phyloP scores from a whole-genome alignment of 1,284 basidiomycete genomes.

The Cerioporus squamosus region DNA sequence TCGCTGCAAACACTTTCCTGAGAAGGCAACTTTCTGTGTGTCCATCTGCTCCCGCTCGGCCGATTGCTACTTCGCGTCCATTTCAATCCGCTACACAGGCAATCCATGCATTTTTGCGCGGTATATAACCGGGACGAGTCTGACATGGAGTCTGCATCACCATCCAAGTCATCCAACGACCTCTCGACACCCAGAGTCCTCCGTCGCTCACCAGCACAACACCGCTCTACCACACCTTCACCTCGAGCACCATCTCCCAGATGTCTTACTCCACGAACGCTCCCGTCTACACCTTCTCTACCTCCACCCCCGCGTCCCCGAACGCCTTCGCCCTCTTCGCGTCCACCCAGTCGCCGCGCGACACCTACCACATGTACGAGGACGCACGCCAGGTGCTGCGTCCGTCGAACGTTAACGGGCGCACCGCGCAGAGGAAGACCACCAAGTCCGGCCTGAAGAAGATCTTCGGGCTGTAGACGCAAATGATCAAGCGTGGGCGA shows the following conservation, averaged over 20 bases:
- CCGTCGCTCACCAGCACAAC: constrained; percentile 1
- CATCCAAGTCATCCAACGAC: constrained; percentile 5
- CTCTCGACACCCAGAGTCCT: background rate
- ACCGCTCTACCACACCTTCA: background rate
- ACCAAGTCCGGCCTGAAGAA: constrained; percentile 29
- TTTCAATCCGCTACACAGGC: constrained; percentile 3
- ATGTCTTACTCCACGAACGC: constrained; percentile 26
- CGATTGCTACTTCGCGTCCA: constrained; percentile 7
- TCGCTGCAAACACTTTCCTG: constrained; percentile 2
- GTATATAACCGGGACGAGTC: background rate
- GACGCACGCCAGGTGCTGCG: constrained; percentile 27
- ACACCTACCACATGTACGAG: constrained; percentile 32
- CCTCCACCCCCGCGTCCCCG: constrained; percentile 23
- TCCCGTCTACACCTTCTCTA: constrained; percentile 21
- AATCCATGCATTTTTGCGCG: background rate
- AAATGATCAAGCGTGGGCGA: too few relatives aligned
- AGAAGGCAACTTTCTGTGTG: constrained; percentile 8
- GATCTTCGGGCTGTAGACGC: constrained; percentile 23
- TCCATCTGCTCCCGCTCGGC: background rate
- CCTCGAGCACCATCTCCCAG: background rate
- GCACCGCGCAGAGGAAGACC: constrained; percentile 14
- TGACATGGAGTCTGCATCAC: constrained; percentile 4
- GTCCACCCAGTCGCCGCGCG: constrained; percentile 30
- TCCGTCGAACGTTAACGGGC: constrained; percentile 19
- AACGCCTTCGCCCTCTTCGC: constrained; percentile 32